Evolutionary conservation across 2,329 filamentous ascomycete species (phyloP), one percentile per base, ranked within the genome.

Genomic region (Aureobasidium vineae): DNA sequence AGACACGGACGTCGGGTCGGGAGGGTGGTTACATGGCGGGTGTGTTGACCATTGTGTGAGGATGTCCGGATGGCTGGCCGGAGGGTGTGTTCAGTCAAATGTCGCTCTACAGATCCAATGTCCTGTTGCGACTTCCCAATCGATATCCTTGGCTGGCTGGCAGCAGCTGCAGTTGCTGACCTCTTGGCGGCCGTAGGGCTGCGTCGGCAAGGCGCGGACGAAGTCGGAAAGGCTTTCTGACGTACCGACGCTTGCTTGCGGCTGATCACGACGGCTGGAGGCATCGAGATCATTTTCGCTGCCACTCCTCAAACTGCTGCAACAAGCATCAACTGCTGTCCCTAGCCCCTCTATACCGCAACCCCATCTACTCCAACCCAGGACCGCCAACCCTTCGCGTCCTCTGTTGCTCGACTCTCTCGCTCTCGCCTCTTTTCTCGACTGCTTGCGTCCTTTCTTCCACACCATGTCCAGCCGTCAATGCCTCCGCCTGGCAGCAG

Each of bases 381-480:
- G 57, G 41, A 23, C 40, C 56, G 28, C 21, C 57, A 5, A 7
- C 33, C 13, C 57, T 13, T 28, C 28, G 57, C 57, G 41, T 38
- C 60, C 45, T 45, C 41, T 63, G 41, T 54, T 64, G 66, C 63
- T 26, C 43, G 31, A 15, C 56, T 36, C 54, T 47, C 43, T 53
- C 38, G 50, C 41, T 50, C 43, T 49, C 36, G 49, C 53, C 28
- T 53, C 61, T 50, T 56, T 52, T 52, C 60, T 61, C 66, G 54
- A 23, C 43, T 59, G 41, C 31, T 31, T 33, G 41, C 47, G 15
- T 53, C 54, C 56, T 53, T 28, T 40, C 47, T 45, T 45, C 28
- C 19, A 45, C 57, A 65, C 57, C 72, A 77, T 77, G 75, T 75
- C 74, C 71, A 75, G 74, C 72, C 75, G 75, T 66, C 75, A 76